Base-by-base conservation (phyloP, 2,329 filamentous ascomycete species). In the Rugonectria rugulosa region DNA sequence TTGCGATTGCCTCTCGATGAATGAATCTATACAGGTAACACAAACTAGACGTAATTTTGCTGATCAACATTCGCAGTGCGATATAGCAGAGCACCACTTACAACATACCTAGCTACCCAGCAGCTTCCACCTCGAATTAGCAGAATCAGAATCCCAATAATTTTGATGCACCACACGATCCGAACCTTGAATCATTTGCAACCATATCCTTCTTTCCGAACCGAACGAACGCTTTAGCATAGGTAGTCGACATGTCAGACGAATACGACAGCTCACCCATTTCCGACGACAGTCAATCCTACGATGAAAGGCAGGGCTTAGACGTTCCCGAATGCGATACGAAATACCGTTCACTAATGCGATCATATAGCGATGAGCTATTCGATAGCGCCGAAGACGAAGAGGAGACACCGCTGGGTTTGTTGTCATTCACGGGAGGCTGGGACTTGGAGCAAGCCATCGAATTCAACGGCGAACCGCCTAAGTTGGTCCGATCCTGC, bases 181-280 rank as follows among this genome's bases (percentile, higher is more conserved):
- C 38, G 5, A 15, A 42, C 38, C 12, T 26, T 17, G 7, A 23
- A 42, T 15, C 14, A 24, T 20, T 27, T 27, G 38, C 27, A 42
- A 15, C n/a, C 19, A 17, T 42, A 42, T 5, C 12, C 7, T 27
- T 15, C 38, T 27, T 17, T 42, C 17, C n/a, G 23, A 26, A 42
- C 23, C 23, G 38, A 26, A 34, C 29, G 36, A 40, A 40, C 24
- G 11, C 24, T 11, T 17, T 15, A 43, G 36, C 41, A 36, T 21
- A 37, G 23, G 43, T 29, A 20, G 38, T 21, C 37, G 43, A 36
- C 5, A 51, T 51, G 47, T 43, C 38, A 15, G 46, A 49, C 8
- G 47, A 51, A 43, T 51, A 51, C 29, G 47, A 51, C 12, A 51
- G 47, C 29, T 43, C 47, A 19, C 47, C 47, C 21, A 51, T 51